These are phyloP conservation scores for Phytophthora vignae DNA, from an alignment of 352 stramenopile species.

Conservation along the genomic window DNA sequence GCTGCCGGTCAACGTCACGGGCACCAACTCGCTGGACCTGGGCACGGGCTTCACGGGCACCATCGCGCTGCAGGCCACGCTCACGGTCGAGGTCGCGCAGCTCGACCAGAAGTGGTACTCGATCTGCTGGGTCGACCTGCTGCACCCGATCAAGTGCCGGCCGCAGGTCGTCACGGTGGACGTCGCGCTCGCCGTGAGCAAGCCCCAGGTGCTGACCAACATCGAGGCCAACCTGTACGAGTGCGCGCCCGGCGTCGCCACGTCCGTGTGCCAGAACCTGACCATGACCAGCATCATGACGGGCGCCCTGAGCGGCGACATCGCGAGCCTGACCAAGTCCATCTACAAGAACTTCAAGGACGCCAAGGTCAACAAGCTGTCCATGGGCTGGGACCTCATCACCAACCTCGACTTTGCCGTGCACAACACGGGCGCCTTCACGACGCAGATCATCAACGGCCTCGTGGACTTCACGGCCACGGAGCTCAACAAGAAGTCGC, in stretches of 20 bases:
- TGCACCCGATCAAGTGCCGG: constrained; percentile 56
- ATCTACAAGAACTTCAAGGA: constrained; percentile 55
- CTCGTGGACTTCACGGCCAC: constrained; percentile 55
- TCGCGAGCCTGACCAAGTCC: constrained; percentile 32
- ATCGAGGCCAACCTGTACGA: constrained; percentile 46
- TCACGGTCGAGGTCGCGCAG: constrained; percentile 61
- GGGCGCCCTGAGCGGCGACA: constrained; percentile 33
- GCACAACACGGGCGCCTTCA: constrained; percentile 44
- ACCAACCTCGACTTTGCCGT: constrained; percentile 62
- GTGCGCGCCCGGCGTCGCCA: constrained; percentile 40
- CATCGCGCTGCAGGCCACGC: constrained; percentile 42
- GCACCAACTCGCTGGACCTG: constrained; percentile 42
- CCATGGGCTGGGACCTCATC: constrained; percentile 43
- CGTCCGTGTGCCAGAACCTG: constrained; percentile 57
- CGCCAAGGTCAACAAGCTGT: constrained; percentile 43
- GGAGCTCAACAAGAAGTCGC: constrained; percentile 71
- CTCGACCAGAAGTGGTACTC: constrained; percentile 70
- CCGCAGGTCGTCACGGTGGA: constrained; percentile 48
- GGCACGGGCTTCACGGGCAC: constrained; percentile 54
- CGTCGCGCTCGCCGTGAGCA: constrained; percentile 45
- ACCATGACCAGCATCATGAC: constrained; percentile 54
- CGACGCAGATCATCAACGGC: constrained; percentile 53
- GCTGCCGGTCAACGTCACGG: constrained; percentile 57
- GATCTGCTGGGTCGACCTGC: constrained; percentile 64
- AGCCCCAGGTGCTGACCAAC: constrained; percentile 45